Percentiles rank a stretch among this genome's conserved stretches.
phyloP scores from a whole-genome alignment of 2,329 filamentous ascomycete genomes.

The Talaromyces sp. region DNA sequence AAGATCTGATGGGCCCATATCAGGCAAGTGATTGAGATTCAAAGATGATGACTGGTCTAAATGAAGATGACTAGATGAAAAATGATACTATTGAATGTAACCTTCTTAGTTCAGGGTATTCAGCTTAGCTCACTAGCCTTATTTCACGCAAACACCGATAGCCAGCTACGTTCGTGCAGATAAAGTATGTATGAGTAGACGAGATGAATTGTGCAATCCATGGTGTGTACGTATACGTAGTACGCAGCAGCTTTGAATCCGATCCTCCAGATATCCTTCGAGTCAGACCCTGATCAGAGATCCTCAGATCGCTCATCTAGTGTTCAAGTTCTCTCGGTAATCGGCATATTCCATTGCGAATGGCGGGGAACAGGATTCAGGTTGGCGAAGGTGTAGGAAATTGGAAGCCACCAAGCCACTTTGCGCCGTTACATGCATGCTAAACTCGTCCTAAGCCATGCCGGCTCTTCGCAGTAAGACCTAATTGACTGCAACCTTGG shows the following conservation, averaged over 20 bases:
- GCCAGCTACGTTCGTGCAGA: background rate
- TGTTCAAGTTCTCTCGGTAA: background rate
- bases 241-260: background rate
- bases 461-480: background rate
- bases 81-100: slow-evolving; percentile 10
- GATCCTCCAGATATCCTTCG: background rate
- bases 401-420: background rate
- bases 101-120: background rate
- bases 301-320: background rate
- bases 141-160: background rate
- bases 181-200: background rate
- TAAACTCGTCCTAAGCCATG: background rate
- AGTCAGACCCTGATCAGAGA: background rate
- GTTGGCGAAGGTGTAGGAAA: background rate
- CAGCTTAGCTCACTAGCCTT: background rate
- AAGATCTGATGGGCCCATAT: background rate
- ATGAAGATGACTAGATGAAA: background rate
- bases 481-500: background rate
- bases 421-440: background rate
- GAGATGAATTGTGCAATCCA: background rate
- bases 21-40: background rate
- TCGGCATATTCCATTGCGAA: background rate
- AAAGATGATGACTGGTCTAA: background rate
- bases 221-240: background rate
- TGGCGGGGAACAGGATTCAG: background rate